Evolutionary conservation across 345 rosid genomes (phyloP), one percentile per base, ranked within the genome.

Genomic region (Cochlearia excelsa): DNA sequence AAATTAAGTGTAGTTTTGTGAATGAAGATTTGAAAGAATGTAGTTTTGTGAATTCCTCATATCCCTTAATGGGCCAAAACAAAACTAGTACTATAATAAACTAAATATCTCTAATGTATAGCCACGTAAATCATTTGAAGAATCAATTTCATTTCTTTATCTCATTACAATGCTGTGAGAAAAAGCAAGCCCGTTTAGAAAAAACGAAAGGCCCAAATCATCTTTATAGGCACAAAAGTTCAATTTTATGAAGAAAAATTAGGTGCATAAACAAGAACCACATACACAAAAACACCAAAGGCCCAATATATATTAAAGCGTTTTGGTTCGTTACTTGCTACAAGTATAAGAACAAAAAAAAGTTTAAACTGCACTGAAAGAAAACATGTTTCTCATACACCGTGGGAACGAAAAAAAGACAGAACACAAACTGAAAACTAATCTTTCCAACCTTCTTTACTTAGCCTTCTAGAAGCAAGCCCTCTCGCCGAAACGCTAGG

Each of bases 381-480:
- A 38, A 38, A 38, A 3, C 41, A 38, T 38, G 6, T 3, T 34
- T 34, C 6, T 34, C 37, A 3, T 0, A 34, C 37, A 16, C 23
- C 23, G 23, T 16, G 23, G 23, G 23, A 16, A 33, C 35, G 35
- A 5, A 3, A 33, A 33, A 33, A 3, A 33, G 5, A 33, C 41
- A 38, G 7, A 4, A 4, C 8, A 4, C 8, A 38, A 4, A 38
- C 7, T 4, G 1, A 1, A 45, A 51, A 5, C 61, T 86, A 84
- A 65, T 83, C 95, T 71, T 86, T 89, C 95, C 97, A 84, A 16
- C 77, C 95, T n/a, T 89, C 95, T 75, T 89, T 89, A 70, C 42
- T 75, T 68, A 78, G 77, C 41, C 89, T 79, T 11, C 97, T 76
- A 0, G 97, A 65, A 26, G 92, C 87, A 31, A 86, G 86, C 51